Base-by-base conservation (phyloP, 768 basidiomycete genomes). In the Podaxis sp. region DNA sequence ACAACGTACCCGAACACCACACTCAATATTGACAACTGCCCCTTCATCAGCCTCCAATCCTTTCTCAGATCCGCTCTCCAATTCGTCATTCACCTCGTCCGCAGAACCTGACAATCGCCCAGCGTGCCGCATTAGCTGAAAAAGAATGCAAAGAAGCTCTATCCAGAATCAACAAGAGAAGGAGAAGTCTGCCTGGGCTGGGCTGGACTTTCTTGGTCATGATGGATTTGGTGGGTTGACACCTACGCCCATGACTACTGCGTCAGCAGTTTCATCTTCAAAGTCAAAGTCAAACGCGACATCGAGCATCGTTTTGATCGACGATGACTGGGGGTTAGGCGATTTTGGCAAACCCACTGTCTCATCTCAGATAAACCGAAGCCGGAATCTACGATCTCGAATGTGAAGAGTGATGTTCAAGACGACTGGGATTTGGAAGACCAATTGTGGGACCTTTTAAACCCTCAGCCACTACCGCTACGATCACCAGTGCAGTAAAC, bases 91-190 rank as follows among this genome's bases (percentile, higher is more conserved):
- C 13, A 59, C 72, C 60, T 66, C 41, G 33, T 72, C 20, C 64
- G 67, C 41, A 78, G 20, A 82, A 77, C 26, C 76, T 93, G 81
- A 91, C 89, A 2, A 87, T 95, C 13, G 92, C 93, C 0, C 85
- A 94, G 69, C 82, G 86, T 17, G 56, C 60, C 67, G 60, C 58
- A 15, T 53, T 56, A 49, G 66, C 53, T 33, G 62, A 65, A 54
- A 56, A 57, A 28, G 54, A 64, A 17, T 44, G 65, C 55, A 56
- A 62, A 56, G 62, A 56, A 15, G 33, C 76, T 60, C 64, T 68
- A 22, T 75, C 26, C 66, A 60, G 67, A 69, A 56, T 62, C 73
- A 69, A 57, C 73, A 70, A 55, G 73, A 77, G 59, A 11, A 71
- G 24, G 69, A 69, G 67, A 40, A 68, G 37, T 74, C 81, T 22